Evolutionary conservation across 2,329 filamentous ascomycete species (phyloP).

Genomic region (Parastagonospora avenae): DNA sequence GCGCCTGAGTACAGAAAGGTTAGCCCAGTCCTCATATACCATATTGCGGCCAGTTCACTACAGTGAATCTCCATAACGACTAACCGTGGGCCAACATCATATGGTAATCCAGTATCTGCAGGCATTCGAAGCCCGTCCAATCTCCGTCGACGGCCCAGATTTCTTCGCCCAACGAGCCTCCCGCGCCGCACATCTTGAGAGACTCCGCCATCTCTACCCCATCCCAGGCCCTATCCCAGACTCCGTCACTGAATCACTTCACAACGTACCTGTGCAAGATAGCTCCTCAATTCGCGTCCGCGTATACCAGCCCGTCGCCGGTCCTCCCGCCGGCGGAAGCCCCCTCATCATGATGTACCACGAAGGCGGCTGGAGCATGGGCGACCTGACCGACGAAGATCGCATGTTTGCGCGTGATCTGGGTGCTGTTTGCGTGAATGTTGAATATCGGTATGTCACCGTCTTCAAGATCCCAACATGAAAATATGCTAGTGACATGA

Average conservation of each 20-base stretch:
- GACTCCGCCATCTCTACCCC: conserved; percentile 36
- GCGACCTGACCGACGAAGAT: conserved; percentile 52
- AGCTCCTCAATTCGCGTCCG: conserved; percentile 30
- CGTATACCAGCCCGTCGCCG: conserved; percentile 33
- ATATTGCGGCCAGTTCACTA: too few species aligned
- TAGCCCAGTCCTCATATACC: neutral
- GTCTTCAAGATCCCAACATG: neutral
- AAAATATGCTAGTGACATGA: neutral
- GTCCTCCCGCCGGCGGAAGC: conserved; percentile 24
- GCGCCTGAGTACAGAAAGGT: conserved; percentile 28
- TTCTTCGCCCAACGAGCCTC: conserved; percentile 23
- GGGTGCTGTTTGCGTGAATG: conserved; percentile 52
- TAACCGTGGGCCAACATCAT: neutral
- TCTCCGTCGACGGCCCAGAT: conserved; percentile 19
- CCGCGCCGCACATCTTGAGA: conserved; percentile 34
- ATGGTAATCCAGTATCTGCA: conserved; percentile 1
- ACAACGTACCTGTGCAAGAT: conserved; percentile 31
- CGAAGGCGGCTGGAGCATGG: conserved; percentile 54
- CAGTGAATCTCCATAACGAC: neutral
- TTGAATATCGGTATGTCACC: conserved; percentile 53
- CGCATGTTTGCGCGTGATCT: conserved; percentile 46
- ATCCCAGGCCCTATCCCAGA: conserved; percentile 38
- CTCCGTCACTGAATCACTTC: conserved; percentile 33
- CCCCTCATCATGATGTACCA: conserved; percentile 46
- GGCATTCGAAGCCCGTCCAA: conserved; percentile 32